A percentile compares a stretch with the other conserved stretches of the same genome.
phyloP scores from a whole-genome alignment of 1,139 yeast genomes.

The Scheffersomyces lignicola region DNA sequence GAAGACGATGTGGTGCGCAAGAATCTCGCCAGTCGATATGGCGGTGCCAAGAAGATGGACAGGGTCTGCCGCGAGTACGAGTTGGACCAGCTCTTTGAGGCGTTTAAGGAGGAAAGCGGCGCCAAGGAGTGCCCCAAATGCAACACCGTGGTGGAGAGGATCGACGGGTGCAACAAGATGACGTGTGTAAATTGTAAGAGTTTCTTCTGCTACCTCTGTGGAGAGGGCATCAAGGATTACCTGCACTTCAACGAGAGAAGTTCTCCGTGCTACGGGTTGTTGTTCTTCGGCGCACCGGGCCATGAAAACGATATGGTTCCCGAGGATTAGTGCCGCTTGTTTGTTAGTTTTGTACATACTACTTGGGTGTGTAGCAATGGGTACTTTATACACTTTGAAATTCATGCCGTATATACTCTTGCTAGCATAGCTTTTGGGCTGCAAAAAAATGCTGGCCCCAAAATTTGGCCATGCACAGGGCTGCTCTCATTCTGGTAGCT shows the following conservation, averaged over 20 bases:
- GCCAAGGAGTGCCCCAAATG: constrained; percentile 59
- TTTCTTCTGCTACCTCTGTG: constrained; percentile 61
- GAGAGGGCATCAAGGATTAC: constrained; percentile 50
- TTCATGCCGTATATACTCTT: neutral
- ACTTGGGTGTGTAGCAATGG: neutral
- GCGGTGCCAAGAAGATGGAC: constrained; percentile 32
- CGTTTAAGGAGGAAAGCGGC: constrained; percentile 40
- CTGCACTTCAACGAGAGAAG: constrained; percentile 47
- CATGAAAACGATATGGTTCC: constrained; percentile 14
- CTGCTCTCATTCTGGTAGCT: too few species aligned
- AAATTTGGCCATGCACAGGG: too few species aligned
- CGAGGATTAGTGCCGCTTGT: neutral
- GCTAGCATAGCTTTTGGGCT: neutral
- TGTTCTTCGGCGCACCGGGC: constrained; percentile 59
- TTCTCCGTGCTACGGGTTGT: constrained; percentile 49
- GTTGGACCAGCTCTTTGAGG: constrained; percentile 50
- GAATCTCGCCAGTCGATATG: constrained; percentile 36
- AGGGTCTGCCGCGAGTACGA: constrained; percentile 45
- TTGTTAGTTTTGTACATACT: neutral
- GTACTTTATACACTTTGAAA: neutral
- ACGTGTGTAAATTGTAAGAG: constrained; percentile 52
- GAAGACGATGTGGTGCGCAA: constrained; percentile 29
- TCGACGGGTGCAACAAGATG: constrained; percentile 73
- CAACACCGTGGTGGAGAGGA: constrained; percentile 51
- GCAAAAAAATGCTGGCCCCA: neutral